These are phyloP conservation scores for Asparagopsis taxiformis DNA, from an alignment of 31 red algal species.

Conservation along the genomic window DNA sequence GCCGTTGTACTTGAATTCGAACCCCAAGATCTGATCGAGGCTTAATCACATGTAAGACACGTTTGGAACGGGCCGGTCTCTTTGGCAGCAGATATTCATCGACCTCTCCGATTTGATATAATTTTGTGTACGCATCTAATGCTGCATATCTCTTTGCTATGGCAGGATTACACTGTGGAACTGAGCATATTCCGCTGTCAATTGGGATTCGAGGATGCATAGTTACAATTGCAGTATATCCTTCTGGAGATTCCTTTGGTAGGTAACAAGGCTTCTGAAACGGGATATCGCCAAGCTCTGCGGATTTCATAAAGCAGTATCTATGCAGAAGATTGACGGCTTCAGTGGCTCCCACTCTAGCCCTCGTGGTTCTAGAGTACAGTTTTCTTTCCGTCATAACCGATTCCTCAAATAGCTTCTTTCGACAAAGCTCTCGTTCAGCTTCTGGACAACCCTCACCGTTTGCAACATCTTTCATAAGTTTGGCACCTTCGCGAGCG, in stretches of 20 bases:
- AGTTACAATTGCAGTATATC: conserved; percentile 23
- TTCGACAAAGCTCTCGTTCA: conserved; percentile 4
- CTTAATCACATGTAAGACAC: conserved; percentile 14
- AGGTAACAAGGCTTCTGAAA: conserved; percentile 17
- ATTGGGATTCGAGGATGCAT: conserved; percentile 28
- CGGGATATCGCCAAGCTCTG: conserved; percentile 2
- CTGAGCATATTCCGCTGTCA: conserved; percentile 35
- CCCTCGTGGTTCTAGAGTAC: conserved; percentile 51
- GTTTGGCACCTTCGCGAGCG: conserved; percentile 24
- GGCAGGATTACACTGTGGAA: conserved; percentile 30
- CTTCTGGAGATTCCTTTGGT: not conserved
- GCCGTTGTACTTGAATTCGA: conserved; percentile 9
- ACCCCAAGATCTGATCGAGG: not conserved
- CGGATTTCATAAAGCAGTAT: conserved; percentile 41
- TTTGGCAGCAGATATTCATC: conserved; percentile 59
- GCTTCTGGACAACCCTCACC: conserved; percentile 1
- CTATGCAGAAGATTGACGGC: conserved; percentile 47
- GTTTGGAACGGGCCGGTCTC: conserved; percentile 31
- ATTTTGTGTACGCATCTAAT: conserved; percentile 51
- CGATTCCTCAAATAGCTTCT: conserved; percentile 15
- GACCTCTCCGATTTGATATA: conserved; percentile 64
- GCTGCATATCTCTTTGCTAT: conserved; percentile 53
- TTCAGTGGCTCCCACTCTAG: conserved; percentile 45
- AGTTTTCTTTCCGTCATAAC: conserved; percentile 29
- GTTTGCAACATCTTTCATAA: conserved; percentile 48